Evolutionary conservation across 805 yeast genomes (phyloP), one percentile per base, ranked within the genome.

Genomic region (Candida awuae): DNA sequence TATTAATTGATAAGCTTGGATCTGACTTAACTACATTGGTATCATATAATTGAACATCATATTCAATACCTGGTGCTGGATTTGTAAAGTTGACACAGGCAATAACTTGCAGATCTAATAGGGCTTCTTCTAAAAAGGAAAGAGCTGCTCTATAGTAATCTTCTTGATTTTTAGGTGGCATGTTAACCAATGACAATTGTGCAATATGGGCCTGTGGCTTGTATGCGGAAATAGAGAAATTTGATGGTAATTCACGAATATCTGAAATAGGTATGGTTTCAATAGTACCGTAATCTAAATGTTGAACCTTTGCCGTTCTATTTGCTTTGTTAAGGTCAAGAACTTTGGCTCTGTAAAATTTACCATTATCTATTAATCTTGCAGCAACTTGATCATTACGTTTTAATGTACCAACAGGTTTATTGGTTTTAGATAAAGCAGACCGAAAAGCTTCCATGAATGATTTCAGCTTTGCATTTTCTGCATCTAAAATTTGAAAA

Each of bases 231-330:
- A 59, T 38, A 5, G 62, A 59, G 53, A 69, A 77, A 50, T 70
- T 69, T 25, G 66, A 39, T 13, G 86, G 81, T 38, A 81, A 64
- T 3, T 64, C 62, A 43, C 80, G 61, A 44, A 81, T 60, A 15
- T 71, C 61, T 1, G 63, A 43, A 29, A 65, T 51, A 10, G 69
- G 45, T 8, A 76, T 75, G 22, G 54, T 51, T 49, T 71, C 78
- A 28, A 61, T 53, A 35, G 68, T 71, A 23, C 87, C 87, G 43
- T 71, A 75, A 54, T 80, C 88, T 34, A 80, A 57, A 43, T 77
- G 76, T 48, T 69, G 69, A 22, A 80, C 77, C 38, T 68, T 70
- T 51, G 59, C 73, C 38, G 58, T 57, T 40, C 58, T 60, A 15
- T 67, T 49, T 12, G 62, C 41, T 44, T 67, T 69, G 47, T 76